phyloP scores from a whole-genome alignment of 2,329 filamentous ascomycete species.

The Colletotrichum noveboracense region DNA sequence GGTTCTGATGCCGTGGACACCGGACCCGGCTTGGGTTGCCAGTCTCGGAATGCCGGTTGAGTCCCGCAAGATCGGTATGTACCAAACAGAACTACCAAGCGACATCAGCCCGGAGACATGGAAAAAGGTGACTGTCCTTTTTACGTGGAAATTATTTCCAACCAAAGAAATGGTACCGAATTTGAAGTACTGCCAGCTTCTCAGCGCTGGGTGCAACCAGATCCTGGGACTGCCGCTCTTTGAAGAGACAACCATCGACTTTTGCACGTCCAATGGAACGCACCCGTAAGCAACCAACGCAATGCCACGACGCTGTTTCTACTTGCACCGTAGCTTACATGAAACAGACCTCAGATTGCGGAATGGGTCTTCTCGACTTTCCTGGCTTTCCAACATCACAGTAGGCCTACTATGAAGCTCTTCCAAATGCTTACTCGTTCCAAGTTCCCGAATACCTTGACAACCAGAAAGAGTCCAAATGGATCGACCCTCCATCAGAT shows the following conservation, averaged over 20 bases:
- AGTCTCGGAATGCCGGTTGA: background rate
- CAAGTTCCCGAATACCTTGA: constrained; percentile 51
- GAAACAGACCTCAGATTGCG: constrained; percentile 56
- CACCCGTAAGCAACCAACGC: constrained; percentile 46
- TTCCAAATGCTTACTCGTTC: background rate
- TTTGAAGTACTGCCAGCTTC: constrained; percentile 58
- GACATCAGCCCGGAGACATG: constrained; percentile 30
- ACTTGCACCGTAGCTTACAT: background rate
- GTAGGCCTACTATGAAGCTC: constrained; percentile 35
- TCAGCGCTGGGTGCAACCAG: constrained; percentile 59
- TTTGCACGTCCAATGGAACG: constrained; percentile 62
- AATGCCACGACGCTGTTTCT: background rate
- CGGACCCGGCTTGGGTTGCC: background rate
- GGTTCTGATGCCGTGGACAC: background rate
- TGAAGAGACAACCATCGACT: constrained; percentile 51
- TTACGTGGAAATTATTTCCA: constrained; percentile 50
- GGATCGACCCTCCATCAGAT: constrained; percentile 37
- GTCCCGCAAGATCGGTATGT: background rate
- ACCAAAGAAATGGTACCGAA: constrained; percentile 46
- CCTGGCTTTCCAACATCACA: constrained; percentile 51
- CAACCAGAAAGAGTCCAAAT: constrained; percentile 46
- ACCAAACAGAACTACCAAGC: background rate
- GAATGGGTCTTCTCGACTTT: constrained; percentile 62
- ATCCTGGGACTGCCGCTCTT: constrained; percentile 52
- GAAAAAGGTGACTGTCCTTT: constrained; percentile 53